Base-by-base conservation (phyloP, 2,329 filamentous ascomycete genomes). In the Nemania diffusa region DNA sequence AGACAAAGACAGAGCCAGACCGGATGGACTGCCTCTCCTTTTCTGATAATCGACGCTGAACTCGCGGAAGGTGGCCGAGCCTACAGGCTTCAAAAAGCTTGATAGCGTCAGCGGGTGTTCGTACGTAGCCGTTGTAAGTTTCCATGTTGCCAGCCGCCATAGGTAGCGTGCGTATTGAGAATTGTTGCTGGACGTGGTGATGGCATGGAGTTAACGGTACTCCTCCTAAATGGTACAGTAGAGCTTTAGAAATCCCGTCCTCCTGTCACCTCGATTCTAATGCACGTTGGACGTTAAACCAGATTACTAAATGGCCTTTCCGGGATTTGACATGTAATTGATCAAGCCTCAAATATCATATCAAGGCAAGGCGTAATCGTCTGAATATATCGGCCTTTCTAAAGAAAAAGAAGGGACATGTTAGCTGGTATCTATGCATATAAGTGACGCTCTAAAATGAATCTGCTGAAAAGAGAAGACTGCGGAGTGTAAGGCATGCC, bases 1-100 rank as follows among this genome's bases (percentile, higher is more conserved):
- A 99, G n/a, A 99, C 96, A 76, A 98, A 99, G 3, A 99, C 95
- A 0, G 96, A 99, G 50, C 96, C 96, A 0, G 95, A 97, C 76
- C 93, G 91, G 79, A 99, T 99, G 3, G 93, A 93, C 78, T 97
- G 94, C 69, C 96, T 89, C 82, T 99, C 96, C 82, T 98, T 98
- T 81, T 99, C 96, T 2, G 96, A 98, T 67, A 97, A 83, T 74
- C 96, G 88, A 73, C 96, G 88, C 83, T 98, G 96, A 5, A 99
- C 96, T 72, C 96, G 90, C 32, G 96, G 96, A 55, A 98, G 84
- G 56, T 97, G 84, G 62, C 96, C 96, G 52, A 97, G 85, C 71
- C 95, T 88, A 80, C 95, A 99, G 68, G 96, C 96, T 81, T 98
- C 96, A 78, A 99, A 98, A n/a, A 99, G 86, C 78, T 97, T 94